These are phyloP conservation scores for Scutellaria barbata DNA, from an alignment of 257 asterid genomes.

Conservation along the genomic window DNA sequence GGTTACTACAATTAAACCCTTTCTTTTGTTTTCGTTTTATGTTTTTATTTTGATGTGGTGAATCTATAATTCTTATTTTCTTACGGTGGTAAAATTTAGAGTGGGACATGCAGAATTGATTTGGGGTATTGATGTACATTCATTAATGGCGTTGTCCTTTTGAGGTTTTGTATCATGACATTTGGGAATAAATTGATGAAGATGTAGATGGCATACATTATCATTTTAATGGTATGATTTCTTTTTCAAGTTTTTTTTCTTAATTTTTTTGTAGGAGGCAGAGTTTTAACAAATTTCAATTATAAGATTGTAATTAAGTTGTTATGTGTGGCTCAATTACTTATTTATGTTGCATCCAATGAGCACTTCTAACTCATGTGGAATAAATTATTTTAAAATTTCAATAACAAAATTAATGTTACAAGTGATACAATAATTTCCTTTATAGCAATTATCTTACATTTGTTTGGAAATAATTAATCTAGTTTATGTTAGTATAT, in stretches of 20 bases:
- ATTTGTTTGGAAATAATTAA: no score
- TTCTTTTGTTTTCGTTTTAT: no score
- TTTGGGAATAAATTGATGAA: conserved; percentile 19
- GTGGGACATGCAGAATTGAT: conserved; percentile 34
- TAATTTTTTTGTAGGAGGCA: not conserved
- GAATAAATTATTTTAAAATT: no score
- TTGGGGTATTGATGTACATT: conserved; percentile 21
- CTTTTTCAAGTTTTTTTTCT: not conserved
- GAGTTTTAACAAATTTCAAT: not conserved
- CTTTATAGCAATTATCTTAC: no score
- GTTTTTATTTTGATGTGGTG: not conserved
- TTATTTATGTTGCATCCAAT: no score
- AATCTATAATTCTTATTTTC: not conserved
- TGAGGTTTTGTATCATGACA: conserved; percentile 1
- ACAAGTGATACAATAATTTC: no score
- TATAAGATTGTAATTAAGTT: no score
- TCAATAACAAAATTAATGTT: no score
- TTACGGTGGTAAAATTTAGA: conserved; percentile 29
- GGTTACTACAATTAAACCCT: no score
- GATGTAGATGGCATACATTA: conserved; percentile 8
- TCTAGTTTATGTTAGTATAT: no score
- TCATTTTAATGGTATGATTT: conserved; percentile 27
- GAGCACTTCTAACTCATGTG: no score
- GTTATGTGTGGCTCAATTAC: no score
- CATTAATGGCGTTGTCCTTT: conserved; percentile 12